Base-by-base conservation (phyloP, 768 basidiomycete species). In the Lentinula boryana region DNA sequence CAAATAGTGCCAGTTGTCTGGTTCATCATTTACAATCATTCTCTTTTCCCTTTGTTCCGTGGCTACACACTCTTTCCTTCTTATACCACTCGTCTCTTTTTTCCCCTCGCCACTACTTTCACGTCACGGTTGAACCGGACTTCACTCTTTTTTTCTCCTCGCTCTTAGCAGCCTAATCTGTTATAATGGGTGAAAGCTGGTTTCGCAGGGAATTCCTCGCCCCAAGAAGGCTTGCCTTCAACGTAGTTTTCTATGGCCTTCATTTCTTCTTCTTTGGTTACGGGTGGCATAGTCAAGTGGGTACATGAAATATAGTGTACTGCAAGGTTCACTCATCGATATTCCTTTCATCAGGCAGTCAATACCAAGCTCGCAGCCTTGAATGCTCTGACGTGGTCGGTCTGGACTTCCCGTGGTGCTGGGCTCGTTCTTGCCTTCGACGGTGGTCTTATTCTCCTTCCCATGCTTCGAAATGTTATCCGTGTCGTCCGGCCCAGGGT, bases 321-420 rank as follows among this genome's bases (percentile, higher is more conserved):
- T 5, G 56, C 52, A 48, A 44, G 16, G 16, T 46, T 50, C 40
- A 62, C 60, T 56, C 54, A 44, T 54, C 32, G 21, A 27, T 3
- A 27, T 27, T 27, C 27, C 27, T 58, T 56, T 54, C 31, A 32
- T 27, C 67, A 94, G 89, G 76, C 66, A 69, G 80, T 80, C 9
- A 86, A 95, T 73, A 2, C 58, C 31, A 80, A 76, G 61, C 80
- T 97, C 33, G 81, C 86, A 44, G 88, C 83, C 27, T 84, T 98
- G 60, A 97, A 98, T 69, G 77, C 71, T 7, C 82, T 98, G 67
- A 81, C 74, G 64, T 96, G 79, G 74, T 94, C 92, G 18, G 93
- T 95, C 44, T 98, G 95, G 95, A 76, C 70, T 12, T 95, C 93
- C 60, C 87, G 95, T 63, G 95, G 93, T 43, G 95, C 95, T 49